These are phyloP conservation scores for Pugionium cornutum DNA, from an alignment of 345 rosid species.

Conservation along the genomic window DNA sequence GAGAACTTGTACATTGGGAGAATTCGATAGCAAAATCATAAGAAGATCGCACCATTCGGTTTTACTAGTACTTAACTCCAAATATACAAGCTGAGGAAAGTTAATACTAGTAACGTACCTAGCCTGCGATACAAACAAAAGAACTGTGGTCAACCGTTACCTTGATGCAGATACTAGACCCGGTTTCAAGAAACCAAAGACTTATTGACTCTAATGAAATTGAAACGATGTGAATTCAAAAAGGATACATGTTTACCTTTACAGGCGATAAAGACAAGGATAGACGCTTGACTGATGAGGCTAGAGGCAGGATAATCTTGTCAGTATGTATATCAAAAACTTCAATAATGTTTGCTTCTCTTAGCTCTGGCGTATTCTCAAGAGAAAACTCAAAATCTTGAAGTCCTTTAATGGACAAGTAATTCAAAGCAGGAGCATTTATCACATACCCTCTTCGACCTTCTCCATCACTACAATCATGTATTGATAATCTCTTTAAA, in stretches of 20 bases:
- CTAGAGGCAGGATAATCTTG: constrained; percentile 15
- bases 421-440: constrained; percentile 20
- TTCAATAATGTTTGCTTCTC: constrained; percentile 25
- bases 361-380: constrained; percentile 23
- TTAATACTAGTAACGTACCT: neutral
- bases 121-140: constrained; percentile 20
- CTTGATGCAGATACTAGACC: no score
- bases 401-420: constrained; percentile 16
- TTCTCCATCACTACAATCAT: constrained; percentile 21
- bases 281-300: constrained; percentile 26
- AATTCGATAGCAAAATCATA: neutral
- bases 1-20: constrained; percentile 25
- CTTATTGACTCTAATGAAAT: no score
- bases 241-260: constrained; percentile 20
- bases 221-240: constrained; percentile 7
- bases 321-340: constrained; percentile 7
- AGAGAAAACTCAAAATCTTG: constrained; percentile 18
- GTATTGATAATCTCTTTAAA: constrained; percentile 19
- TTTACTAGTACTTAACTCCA: constrained; percentile 24
- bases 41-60: constrained; percentile 25
- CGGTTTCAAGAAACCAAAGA: no score
- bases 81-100: constrained; percentile 13
- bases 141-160: neutral
- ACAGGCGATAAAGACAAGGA: constrained; percentile 24
- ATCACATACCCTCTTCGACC: constrained; percentile 25